Evolutionary conservation across 352 stramenopile species (phyloP).

Genomic region (Globisporangium nodosum): DNA sequence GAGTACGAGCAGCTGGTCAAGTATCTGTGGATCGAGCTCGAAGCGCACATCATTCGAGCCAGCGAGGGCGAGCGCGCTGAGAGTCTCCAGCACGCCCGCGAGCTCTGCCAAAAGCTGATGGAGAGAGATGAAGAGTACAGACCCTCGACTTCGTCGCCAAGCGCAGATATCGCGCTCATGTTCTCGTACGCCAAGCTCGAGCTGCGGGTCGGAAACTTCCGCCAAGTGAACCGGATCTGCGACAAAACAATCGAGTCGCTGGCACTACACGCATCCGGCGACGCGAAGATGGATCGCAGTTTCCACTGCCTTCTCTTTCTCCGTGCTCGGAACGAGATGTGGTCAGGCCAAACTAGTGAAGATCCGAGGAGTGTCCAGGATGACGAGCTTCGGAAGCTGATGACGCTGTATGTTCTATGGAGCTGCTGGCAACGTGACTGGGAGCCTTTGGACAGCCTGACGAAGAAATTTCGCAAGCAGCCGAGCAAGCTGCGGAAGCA

Average conservation of each 20-base stretch:
- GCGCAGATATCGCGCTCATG: conserved; percentile 23
- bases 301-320: conserved; percentile 61
- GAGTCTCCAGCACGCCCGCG: conserved; percentile 15
- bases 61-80: background rate
- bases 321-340: conserved; percentile 32
- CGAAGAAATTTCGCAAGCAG: conserved; percentile 30
- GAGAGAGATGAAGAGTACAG: background rate
- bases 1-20: conserved; percentile 18
- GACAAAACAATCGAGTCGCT: conserved; percentile 45
- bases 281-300: conserved; percentile 6
- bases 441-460: conserved; percentile 29
- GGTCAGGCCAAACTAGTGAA: conserved; percentile 1
- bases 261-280: background rate
- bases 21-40: conserved; percentile 45
- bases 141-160: background rate
- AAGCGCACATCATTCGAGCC: conserved; percentile 20
- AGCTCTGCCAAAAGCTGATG: conserved; percentile 31
- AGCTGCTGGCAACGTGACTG: conserved; percentile 21
- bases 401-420: conserved; percentile 32
- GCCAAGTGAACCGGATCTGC: conserved; percentile 46
- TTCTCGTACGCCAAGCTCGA: conserved; percentile 56
- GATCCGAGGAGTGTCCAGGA: background rate
- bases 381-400: conserved; percentile 8
- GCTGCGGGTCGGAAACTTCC: conserved; percentile 29
- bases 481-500: conserved; percentile 10